Conservation (phyloP, 2,329 filamentous ascomycete genomes). For the Penicillium griseofulvum region DNA sequence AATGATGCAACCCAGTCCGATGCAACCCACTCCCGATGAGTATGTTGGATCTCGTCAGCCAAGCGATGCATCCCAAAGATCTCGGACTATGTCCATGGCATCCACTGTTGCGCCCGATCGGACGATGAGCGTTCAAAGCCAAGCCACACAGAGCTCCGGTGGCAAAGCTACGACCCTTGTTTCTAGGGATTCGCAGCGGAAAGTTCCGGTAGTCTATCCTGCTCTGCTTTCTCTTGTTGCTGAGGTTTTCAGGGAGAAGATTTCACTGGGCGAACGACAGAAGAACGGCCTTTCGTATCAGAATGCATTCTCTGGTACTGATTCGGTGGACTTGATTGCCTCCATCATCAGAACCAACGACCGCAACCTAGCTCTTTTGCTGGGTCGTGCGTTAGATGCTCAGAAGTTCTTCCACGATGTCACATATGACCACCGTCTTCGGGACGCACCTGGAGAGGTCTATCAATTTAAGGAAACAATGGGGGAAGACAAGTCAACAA, state of each 20-base stretch:
- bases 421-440: constrained; percentile 91
- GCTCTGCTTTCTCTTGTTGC: constrained; percentile 90
- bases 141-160: constrained; percentile 49
- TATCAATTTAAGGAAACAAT: constrained; percentile 96
- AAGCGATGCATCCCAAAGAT: constrained; percentile 44
- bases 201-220: constrained; percentile 86
- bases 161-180: constrained; percentile 55
- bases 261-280: constrained; percentile 79
- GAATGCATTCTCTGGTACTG: constrained; percentile 91
- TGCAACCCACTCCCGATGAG: constrained; percentile 38
- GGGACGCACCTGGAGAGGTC: constrained; percentile 90
- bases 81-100: constrained; percentile 86
- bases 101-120: constrained; percentile 62
- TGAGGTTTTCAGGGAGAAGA: constrained; percentile 86
- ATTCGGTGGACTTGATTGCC: constrained; percentile 91
- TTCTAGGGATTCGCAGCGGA: constrained; percentile 61
- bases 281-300: constrained; percentile 98
- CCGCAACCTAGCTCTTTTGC: constrained; percentile 83
- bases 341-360: constrained; percentile 98
- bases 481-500: constrained; percentile 66
- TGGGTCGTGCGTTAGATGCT: constrained; percentile 89
- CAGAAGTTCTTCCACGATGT: constrained; percentile 99
- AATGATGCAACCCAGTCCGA: constrained; percentile 48
- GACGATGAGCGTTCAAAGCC: constrained; percentile 57
- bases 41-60: constrained; percentile 38